Evolutionary conservation across 2,329 filamentous ascomycete genomes (phyloP).

Genomic region (Aspergillus puulaauensis): DNA sequence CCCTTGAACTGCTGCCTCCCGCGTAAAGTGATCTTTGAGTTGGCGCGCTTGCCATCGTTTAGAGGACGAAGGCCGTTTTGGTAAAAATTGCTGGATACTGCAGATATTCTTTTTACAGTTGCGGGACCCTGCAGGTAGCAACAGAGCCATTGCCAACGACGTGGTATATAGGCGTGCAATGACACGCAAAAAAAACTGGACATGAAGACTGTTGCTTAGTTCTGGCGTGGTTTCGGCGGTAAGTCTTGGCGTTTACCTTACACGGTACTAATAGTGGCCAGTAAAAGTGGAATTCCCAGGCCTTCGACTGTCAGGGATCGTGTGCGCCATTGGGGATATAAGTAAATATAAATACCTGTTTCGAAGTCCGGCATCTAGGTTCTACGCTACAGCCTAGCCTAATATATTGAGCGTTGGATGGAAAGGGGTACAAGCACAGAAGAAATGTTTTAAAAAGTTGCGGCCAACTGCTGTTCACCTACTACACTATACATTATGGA

Average conservation of each 20-base stretch:
- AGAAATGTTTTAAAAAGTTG: not conserved
- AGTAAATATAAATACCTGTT: too few species aligned
- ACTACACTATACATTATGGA: not conserved
- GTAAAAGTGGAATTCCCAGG: too few species aligned
- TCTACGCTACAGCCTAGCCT: too few species aligned
- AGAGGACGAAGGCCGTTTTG: conserved; percentile 53
- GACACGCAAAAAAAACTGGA: too few species aligned
- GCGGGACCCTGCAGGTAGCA: not conserved
- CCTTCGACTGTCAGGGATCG: too few species aligned
- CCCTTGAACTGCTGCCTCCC: conserved; percentile 73
- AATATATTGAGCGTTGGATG: not conserved
- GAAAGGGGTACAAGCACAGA: not conserved
- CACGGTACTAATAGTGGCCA: too few species aligned
- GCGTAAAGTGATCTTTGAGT: conserved; percentile 67
- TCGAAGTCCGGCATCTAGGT: too few species aligned
- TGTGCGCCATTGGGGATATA: too few species aligned
- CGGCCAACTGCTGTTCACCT: not conserved
- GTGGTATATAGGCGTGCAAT: not conserved
- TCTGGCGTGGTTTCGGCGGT: too few species aligned
- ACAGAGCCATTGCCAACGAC: not conserved
- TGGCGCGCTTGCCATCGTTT: conserved; percentile 83
- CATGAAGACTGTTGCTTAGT: too few species aligned
- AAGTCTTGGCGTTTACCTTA: too few species aligned
- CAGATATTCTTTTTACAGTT: not conserved
- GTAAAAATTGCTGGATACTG: conserved; percentile 25